A percentile compares a stretch with the other conserved stretches of the same genome.
Conservation (phyloP, 805 yeast species). For the Barnettozyma pratensis region DNA sequence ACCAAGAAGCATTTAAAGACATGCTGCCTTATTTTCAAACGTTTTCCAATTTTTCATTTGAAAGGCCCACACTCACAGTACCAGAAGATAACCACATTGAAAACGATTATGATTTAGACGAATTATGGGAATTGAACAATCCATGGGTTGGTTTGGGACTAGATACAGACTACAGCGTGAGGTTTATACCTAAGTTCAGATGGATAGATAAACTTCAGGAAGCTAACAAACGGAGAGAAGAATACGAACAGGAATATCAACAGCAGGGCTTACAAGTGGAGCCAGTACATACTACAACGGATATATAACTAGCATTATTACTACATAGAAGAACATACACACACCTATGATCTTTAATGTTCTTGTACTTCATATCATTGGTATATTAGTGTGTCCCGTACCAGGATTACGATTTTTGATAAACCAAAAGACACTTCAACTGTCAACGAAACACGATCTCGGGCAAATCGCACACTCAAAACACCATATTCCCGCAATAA, state of each 20-base stretch:
- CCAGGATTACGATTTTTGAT: no score
- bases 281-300: not conserved
- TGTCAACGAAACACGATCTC: no score
- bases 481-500: not conserved
- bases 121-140: constrained; percentile 23
- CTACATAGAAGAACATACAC: not conserved
- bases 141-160: constrained; percentile 22
- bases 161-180: constrained; percentile 20
- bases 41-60: constrained; percentile 5
- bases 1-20: constrained; percentile 13
- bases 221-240: not conserved
- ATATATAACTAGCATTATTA: not conserved
- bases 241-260: not conserved
- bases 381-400: no score
- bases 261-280: not conserved
- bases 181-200: constrained; percentile 22
- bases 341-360: not conserved
- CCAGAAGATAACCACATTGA: constrained; percentile 20
- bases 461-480: not conserved
- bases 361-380: no score
- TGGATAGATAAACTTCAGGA: constrained; percentile 11
- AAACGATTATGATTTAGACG: constrained; percentile 21
- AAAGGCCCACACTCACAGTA: constrained; percentile 7
- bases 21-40: constrained; percentile 16
- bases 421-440: not conserved